These are phyloP conservation scores for Phytophthora pisi DNA, from an alignment of 352 stramenopile genomes.

Conservation along the genomic window DNA sequence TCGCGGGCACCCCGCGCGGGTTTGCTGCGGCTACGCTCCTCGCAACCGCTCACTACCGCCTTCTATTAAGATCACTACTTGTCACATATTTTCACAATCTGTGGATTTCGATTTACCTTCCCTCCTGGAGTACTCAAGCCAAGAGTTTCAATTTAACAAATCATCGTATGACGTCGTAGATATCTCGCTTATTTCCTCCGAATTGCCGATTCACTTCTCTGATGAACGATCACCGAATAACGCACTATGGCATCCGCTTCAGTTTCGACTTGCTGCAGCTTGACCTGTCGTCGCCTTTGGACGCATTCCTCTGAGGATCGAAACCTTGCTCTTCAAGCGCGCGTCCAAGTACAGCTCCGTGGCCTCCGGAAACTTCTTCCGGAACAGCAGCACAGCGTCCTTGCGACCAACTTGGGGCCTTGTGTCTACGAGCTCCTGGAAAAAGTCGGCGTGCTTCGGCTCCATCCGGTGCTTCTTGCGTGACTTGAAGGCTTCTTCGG, in stretches of 20 bases:
- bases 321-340: conserved; percentile 8
- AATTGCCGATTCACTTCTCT: too few relatives aligned
- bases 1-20: too few relatives aligned
- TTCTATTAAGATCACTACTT: too few relatives aligned
- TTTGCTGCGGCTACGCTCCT: too few relatives aligned
- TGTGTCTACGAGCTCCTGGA: neutral
- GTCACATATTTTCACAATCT: too few relatives aligned
- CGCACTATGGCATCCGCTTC: neutral
- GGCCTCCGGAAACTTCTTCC: conserved; percentile 1
- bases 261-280: neutral
- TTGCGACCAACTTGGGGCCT: neutral
- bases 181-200: too few relatives aligned
- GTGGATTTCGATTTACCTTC: too few relatives aligned
- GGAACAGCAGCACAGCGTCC: conserved; percentile 3
- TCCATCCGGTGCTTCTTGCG: conserved; percentile 2
- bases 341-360: neutral
- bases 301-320: neutral
- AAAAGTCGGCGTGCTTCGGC: conserved; percentile 1
- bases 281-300: neutral
- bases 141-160: too few relatives aligned
- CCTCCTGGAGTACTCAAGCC: too few relatives aligned
- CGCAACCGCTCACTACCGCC: too few relatives aligned
- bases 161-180: too few relatives aligned
- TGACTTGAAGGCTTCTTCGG: neutral
- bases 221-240: too few relatives aligned